Evolutionary conservation across 495 filamentous ascomycete species (phyloP).

Genomic region (Aspergillus olivimuriae): DNA sequence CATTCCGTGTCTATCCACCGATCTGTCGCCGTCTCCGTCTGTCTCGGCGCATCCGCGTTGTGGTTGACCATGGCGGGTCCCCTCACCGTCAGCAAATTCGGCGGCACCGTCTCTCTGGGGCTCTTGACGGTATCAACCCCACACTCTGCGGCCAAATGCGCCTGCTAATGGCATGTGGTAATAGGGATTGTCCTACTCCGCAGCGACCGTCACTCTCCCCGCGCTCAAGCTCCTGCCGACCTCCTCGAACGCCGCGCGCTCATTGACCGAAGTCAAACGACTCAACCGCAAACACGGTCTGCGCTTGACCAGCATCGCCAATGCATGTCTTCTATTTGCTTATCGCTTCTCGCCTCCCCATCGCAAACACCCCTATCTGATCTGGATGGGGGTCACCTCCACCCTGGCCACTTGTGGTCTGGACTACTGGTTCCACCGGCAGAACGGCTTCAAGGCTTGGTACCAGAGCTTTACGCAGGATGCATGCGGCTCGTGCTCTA

Average conservation of each 20-base stretch:
- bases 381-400: constrained; percentile 64
- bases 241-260: constrained; percentile 55
- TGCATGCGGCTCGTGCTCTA: constrained; percentile 9
- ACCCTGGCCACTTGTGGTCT: constrained; percentile 48
- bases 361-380: constrained; percentile 73
- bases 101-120: constrained; percentile 80
- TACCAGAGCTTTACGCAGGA: constrained; percentile 21
- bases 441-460: constrained; percentile 27
- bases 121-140: constrained; percentile 64
- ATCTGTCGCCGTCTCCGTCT: not conserved
- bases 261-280: constrained; percentile 56
- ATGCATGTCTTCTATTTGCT: constrained; percentile 61
- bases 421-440: constrained; percentile 47
- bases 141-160: not conserved
- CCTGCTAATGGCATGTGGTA: too few relatives aligned
- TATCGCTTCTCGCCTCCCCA: constrained; percentile 64
- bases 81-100: constrained; percentile 77
- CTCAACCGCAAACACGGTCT: constrained; percentile 52
- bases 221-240: constrained; percentile 71
- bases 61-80: constrained; percentile 54
- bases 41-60: not conserved
- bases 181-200: constrained; percentile 80
- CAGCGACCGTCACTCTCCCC: constrained; percentile 65
- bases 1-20: too few relatives aligned
- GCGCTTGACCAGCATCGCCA: constrained; percentile 54